Base-by-base conservation (phyloP, 1,139 yeast species). In the Arxiozyma slooffiae region DNA sequence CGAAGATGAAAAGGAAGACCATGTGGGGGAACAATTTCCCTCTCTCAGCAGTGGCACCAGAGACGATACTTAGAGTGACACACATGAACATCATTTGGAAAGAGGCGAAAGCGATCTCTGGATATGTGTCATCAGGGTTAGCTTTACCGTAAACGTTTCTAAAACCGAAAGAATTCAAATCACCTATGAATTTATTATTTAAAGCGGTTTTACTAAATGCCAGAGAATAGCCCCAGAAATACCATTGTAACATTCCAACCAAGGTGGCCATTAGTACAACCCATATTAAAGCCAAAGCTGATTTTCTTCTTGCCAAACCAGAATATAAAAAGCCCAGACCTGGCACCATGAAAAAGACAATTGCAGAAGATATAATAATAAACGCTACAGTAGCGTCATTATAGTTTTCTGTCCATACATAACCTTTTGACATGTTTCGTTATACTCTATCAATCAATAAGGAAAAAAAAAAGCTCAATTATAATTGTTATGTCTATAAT, bases 41-140 rank as follows among this genome's bases (percentile, higher is more conserved):
- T 63, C 97, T 77, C 71, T 90, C 97, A 48, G 96, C 96, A 48
- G 85, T 79, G n/a, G 95, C 95, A 53, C 97, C 97, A 41, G 92
- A 88, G 55, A 89, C 72, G 72, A 92, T 90, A 53, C 96, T 95
- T 55, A 87, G 72, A 0, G 97, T 90, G 30, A 92, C 95, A 56
- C 94, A 80, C 62, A 88, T 75, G 67, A 92, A 92, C 82, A 90
- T 88, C 70, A 94, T 84, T 71, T 92, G 96, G 69, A 86, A 92
- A 44, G 81, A 71, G 11, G 96, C 88, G 72, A 80, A 90, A 1
- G 89, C 84, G 57, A 92, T 74, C 65, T 85, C 90, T 0, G 98
- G 97, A 63, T 81, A 85, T 22, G 69, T 72, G 42, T 71, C 76
- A 5, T 52, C 57, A 7, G 46, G 53, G 8, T 63, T 64, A 9